Evolutionary conservation across 768 basidiomycete genomes (phyloP), one percentile per base, ranked within the genome.

Genomic region (Xerocomus brunneocitrinus): DNA sequence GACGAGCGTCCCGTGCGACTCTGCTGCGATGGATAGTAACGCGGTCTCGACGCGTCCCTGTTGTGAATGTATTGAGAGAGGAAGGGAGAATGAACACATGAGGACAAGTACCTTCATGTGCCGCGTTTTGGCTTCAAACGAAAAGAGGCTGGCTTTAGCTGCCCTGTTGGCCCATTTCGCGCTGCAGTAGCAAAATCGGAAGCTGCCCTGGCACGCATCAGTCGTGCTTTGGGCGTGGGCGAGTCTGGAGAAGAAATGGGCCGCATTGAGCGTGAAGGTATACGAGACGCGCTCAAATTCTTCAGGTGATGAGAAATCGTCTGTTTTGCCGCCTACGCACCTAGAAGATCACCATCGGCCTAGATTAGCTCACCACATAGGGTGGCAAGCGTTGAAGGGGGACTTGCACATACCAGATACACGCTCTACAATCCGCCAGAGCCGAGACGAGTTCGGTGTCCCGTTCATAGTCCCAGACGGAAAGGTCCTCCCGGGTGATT

Each of bases 101-200:
- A 9, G n/a, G 4, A 14, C 10, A 8, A 10, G 2, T 28, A 64
- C 65, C 65, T 62, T 64, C 65, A 67, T 66, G 16, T 62, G 60
- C 8, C 65, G 55, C n/a, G 49, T 47, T 36, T 56, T 39, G 1
- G 60, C 52, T 30, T 67, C 65, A 9, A 51, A 58, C 36, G 54
- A 49, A 41, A 62, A 60, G 38, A 58, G 47, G 12, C 56, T 36
- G 4, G 65, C 57, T 5, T 52, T 60, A 1, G 56, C 50, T 0
- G 56, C 24, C 34, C 65, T 56, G 30, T 60, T 58, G 3, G 62
- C 62, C 57, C 60, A 52, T 27, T 67, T 67, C 42, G 41, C 38
- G 48, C 65, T 67, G 53, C 58, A 66, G 49, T 67, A 66, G 51
- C 65, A 66, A 50, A 66, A 67, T 31, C 62, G 58, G 40, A 67